Evolutionary conservation across 179 eudicot species (phyloP).

Genomic region (Amaranthus tricolor): DNA sequence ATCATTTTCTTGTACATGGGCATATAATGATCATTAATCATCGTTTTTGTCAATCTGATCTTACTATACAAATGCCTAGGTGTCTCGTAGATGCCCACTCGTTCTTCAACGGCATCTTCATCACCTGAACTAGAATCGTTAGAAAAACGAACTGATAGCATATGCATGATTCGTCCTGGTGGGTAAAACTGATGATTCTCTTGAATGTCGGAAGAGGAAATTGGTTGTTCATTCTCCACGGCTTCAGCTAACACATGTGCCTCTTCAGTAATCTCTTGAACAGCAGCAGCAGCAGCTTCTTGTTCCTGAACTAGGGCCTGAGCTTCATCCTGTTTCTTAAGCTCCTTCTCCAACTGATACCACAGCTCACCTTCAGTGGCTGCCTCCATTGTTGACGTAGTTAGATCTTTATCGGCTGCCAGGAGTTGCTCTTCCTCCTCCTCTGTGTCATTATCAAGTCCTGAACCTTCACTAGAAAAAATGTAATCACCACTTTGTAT

Average conservation of each 20-base stretch:
- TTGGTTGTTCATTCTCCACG: constrained; percentile 49
- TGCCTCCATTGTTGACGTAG: constrained; percentile 52
- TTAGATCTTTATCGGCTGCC: constrained; percentile 43
- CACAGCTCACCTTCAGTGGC: constrained; percentile 76
- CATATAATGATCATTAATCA: constrained; percentile 96
- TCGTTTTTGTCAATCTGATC: constrained; percentile 75
- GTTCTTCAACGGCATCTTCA: constrained; percentile 36
- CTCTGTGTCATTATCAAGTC: constrained; percentile 51
- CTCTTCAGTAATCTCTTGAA: constrained; percentile 62
- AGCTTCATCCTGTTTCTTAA: constrained; percentile 51
- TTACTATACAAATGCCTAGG: constrained; percentile 81
- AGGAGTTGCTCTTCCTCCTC: constrained; percentile 55
- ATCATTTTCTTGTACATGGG: constrained; percentile 91
- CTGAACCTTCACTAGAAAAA: constrained; percentile 48
- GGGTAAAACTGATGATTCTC: constrained; percentile 78
- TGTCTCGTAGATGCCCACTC: constrained; percentile 65
- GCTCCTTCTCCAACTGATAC: constrained; percentile 83
- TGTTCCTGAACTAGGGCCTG: constrained; percentile 31
- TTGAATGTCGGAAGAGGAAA: constrained; percentile 45
- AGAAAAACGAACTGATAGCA: constrained; percentile 42
- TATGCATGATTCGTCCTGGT: constrained; percentile 88
- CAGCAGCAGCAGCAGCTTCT: constrained; percentile 68
- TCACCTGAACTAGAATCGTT: constrained; percentile 29
- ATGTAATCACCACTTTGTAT: constrained; percentile 26
- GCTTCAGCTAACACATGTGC: constrained; percentile 57